Conservation (phyloP, 257 asterid genomes). For the Lycium barbarum region DNA sequence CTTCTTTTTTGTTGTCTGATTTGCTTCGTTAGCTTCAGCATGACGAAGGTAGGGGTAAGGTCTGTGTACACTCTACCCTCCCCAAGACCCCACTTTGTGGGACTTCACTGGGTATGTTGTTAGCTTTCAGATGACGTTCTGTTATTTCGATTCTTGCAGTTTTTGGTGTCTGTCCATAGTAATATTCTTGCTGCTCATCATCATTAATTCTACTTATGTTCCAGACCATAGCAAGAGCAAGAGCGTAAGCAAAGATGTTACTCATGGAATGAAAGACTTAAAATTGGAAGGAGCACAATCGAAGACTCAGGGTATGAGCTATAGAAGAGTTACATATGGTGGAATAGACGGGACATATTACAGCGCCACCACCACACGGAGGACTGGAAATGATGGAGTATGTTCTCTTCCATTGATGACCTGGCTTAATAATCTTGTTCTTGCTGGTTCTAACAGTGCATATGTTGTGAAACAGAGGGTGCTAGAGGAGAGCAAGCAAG, state of each 20-base stretch:
- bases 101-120: no score
- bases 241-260: slow-evolving; percentile 34
- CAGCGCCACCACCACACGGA: slow-evolving; percentile 64
- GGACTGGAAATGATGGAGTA: slow-evolving; percentile 73
- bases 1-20: no score
- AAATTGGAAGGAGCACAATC: slow-evolving; percentile 41
- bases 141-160: no score
- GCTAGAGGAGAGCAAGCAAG: slow-evolving; percentile 76
- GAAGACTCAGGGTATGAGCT: slow-evolving; percentile 48
- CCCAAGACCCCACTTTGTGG: no score
- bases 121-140: no score
- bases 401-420: slow-evolving; percentile 27
- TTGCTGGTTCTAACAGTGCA: not conserved
- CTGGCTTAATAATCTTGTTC: not conserved
- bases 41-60: no score
- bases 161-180: not conserved
- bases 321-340: slow-evolving; percentile 77
- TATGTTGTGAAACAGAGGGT: slow-evolving; percentile 50
- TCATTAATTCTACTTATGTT: not conserved
- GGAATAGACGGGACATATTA: slow-evolving; percentile 77
- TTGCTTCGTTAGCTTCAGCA: no score
- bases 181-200: not conserved
- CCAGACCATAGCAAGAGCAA: slow-evolving; percentile 48
- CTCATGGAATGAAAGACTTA: slow-evolving; percentile 27
- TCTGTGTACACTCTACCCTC: no score